phyloP scores from a whole-genome alignment of 495 filamentous ascomycete genomes.

The Tetracladium marchalianum region DNA sequence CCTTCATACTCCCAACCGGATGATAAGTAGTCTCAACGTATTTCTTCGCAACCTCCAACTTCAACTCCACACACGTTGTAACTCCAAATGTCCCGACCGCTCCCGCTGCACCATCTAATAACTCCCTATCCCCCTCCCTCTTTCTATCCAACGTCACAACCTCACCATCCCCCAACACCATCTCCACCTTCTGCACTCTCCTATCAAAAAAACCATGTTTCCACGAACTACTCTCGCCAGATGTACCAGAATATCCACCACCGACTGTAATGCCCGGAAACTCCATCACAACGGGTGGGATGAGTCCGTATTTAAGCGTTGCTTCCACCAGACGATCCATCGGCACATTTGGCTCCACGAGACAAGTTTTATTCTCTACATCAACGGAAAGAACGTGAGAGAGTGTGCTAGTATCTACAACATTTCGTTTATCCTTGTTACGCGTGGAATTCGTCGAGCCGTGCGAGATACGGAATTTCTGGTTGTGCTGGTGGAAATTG shows the following conservation, averaged over 20 bases:
- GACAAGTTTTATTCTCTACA: constrained; percentile 29
- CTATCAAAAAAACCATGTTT: constrained; percentile 49
- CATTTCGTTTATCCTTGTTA: constrained; percentile 31
- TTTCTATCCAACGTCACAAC: constrained; percentile 30
- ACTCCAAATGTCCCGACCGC: constrained; percentile 48
- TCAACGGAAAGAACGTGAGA: constrained; percentile 30
- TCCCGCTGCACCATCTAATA: constrained; percentile 46
- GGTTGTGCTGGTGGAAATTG: constrained; percentile 42
- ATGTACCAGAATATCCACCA: constrained; percentile 51
- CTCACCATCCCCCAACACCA: constrained; percentile 46
- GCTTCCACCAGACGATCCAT: constrained; percentile 50
- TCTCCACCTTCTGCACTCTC: constrained; percentile 45
- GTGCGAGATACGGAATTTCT: constrained; percentile 68
- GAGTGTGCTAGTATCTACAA: constrained; percentile 37
- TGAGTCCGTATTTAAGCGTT: constrained; percentile 40
- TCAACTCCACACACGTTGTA: constrained; percentile 43
- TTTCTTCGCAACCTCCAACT: constrained; percentile 39
- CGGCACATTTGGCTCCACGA: constrained; percentile 56
- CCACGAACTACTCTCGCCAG: constrained; percentile 50
- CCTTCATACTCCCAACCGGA: constrained; percentile 30
- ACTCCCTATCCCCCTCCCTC: constrained; percentile 27
- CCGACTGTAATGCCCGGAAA: constrained; percentile 58
- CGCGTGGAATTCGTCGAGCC: constrained; percentile 71
- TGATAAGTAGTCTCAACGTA: constrained; percentile 48
- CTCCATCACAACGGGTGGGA: constrained; percentile 50